Percentiles rank a stretch among this genome's conserved stretches.
Evolutionary conservation across 2,329 filamentous ascomycete genomes (phyloP).

Genomic region (Scedosporium aurantiacum): DNA sequence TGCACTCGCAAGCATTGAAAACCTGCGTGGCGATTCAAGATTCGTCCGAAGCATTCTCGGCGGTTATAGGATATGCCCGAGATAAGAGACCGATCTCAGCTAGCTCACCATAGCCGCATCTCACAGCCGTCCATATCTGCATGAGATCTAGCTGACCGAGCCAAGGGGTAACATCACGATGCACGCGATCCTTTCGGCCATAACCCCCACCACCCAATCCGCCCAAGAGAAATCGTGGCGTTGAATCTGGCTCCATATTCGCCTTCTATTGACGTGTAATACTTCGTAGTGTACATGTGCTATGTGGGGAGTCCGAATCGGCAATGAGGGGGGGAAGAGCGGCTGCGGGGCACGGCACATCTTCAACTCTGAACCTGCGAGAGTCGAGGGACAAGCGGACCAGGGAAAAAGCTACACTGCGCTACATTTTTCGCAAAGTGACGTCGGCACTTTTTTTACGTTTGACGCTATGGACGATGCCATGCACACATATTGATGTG

Average conservation of each 20-base stretch:
- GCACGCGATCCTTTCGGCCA: no score
- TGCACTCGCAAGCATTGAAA: no score
- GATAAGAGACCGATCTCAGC: no score
- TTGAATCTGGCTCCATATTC: no score
- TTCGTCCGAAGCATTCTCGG: no score
- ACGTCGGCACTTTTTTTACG: background rate
- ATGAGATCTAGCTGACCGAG: no score
- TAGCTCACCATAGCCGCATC: no score
- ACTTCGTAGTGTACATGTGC: background rate
- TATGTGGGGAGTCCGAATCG: background rate
- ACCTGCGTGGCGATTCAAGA: no score
- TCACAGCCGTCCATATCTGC: no score
- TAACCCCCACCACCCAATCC: background rate
- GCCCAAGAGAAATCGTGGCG: background rate
- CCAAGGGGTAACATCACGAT: no score
- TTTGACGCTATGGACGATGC: no score
- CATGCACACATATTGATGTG: background rate
- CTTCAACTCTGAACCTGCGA: background rate
- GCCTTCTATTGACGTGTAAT: background rate
- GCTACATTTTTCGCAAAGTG: background rate
- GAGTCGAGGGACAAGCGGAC: background rate
- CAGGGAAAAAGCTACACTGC: background rate
- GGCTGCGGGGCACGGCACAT: background rate
- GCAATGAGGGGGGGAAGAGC: background rate
- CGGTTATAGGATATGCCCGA: no score